Conservation (phyloP, 345 rosid genomes). For the Anacardium occidentale region DNA sequence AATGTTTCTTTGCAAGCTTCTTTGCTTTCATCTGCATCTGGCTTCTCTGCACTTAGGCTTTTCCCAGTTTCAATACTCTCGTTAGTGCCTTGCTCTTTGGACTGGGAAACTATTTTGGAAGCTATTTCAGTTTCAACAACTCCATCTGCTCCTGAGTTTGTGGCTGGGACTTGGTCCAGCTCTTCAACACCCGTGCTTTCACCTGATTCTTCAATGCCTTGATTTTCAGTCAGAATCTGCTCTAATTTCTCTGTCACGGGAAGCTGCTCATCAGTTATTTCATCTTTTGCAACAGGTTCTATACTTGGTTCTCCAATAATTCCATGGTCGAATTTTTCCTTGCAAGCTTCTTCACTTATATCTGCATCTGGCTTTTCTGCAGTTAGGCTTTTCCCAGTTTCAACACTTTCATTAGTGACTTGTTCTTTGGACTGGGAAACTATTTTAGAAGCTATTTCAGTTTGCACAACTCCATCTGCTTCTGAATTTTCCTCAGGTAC, state of each 20-base stretch:
- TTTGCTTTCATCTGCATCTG: slow-evolving; percentile 2
- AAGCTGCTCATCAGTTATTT: slow-evolving; percentile 21
- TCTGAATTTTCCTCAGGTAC: not conserved
- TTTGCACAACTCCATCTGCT: slow-evolving; percentile 14
- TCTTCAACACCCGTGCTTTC: slow-evolving; percentile 1
- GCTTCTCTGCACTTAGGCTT: slow-evolving; percentile 3
- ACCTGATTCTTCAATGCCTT: slow-evolving; percentile 2
- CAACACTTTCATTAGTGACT: slow-evolving; percentile 9
- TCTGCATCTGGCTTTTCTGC: not conserved
- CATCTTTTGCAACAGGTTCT: slow-evolving; percentile 28
- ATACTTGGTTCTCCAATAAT: slow-evolving; percentile 1
- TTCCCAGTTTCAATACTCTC: slow-evolving; percentile 12
- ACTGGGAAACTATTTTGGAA: slow-evolving; percentile 4
- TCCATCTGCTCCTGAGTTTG: slow-evolving; percentile 9
- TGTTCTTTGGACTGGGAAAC: slow-evolving; percentile 7
- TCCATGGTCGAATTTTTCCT: slow-evolving; percentile 15
- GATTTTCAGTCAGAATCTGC: slow-evolving; percentile 16
- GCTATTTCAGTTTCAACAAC: slow-evolving; percentile 12
- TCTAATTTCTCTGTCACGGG: slow-evolving; percentile 24
- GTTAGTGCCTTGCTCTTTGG: slow-evolving; percentile 2
- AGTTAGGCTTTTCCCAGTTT: slow-evolving; percentile 4
- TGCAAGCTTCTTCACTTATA: slow-evolving; percentile 20
- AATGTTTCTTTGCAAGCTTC: slow-evolving; percentile 25
- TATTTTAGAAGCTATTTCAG: not conserved
- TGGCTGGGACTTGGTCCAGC: not conserved